A percentile compares a stretch with the other conserved stretches of the same genome.
Conservation (phyloP, 345 rosid species). For the Sisymbrium altissimum region DNA sequence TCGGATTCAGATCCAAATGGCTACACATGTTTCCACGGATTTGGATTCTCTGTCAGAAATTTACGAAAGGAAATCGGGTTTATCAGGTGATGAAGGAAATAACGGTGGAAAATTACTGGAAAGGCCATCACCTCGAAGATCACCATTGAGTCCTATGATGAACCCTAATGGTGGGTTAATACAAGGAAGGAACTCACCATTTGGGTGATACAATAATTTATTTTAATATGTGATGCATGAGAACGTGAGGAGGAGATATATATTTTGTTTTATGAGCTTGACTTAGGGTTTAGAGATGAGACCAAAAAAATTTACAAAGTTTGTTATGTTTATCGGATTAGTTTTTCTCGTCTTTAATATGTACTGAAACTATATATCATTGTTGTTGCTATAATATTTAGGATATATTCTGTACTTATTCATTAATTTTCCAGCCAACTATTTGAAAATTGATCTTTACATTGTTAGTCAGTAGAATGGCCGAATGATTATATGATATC, state of each 20-base stretch:
- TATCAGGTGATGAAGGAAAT: constrained; percentile 48
- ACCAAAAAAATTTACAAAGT: neutral
- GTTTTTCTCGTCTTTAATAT: constrained; percentile 28
- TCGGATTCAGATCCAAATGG: constrained; percentile 50
- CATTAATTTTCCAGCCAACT: neutral
- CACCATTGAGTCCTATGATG: constrained; percentile 54
- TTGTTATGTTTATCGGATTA: constrained; percentile 28
- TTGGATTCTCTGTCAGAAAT: constrained; percentile 70
- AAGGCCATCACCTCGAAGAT: constrained; percentile 71
- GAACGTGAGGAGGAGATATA: constrained; percentile 17
- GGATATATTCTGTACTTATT: constrained; percentile 19
- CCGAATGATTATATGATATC: neutral
- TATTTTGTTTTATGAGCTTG: constrained; percentile 26
- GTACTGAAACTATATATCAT: constrained; percentile 17
- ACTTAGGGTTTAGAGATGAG: constrained; percentile 34
- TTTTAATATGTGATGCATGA: constrained; percentile 16
- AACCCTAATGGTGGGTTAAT: constrained; percentile 41
- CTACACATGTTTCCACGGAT: constrained; percentile 50
- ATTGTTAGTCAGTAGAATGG: neutral
- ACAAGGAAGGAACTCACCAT: constrained; percentile 63
- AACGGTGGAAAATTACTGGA: constrained; percentile 45
- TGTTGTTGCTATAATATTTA: constrained; percentile 11
- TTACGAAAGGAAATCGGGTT: constrained; percentile 65
- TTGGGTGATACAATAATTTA: constrained; percentile 39
- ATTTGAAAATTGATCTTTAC: constrained; percentile 8